Evolutionary conservation across 257 asterid genomes (phyloP), one percentile per base, ranked within the genome.

Genomic region (Primulina huaijiensis): DNA sequence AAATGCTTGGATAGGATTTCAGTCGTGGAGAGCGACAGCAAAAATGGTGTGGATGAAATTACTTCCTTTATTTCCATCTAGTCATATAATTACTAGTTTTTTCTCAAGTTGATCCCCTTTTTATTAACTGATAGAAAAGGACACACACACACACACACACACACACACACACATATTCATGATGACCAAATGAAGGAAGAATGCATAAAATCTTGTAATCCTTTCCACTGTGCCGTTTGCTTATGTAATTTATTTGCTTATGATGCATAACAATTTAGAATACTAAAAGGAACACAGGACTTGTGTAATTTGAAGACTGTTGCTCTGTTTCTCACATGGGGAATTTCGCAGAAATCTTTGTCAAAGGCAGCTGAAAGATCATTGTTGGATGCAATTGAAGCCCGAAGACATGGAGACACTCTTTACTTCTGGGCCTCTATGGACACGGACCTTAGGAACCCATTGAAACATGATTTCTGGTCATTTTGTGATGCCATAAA

Each of bases 1-100:
- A 57, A 57, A 57, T 57, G 61, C 61, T 57, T 94, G 99, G 99
- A 89, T 94, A 72, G 99, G 99, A 35, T 94, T 94, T 74, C 99
- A 91, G 34, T 94, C 99, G 34, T 94, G 99, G 98, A 85, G 99
- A 79, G 87, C 85, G 70, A 57, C 61, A 20, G 11, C 61, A 23
- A n/a, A 19, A 57, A 57, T 57, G 61, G 61, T 57, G 20, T 57
- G 61, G 61, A 57, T 57, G 55, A 14, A 17, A 14, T 43, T 43
- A 12, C n/a, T 43, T 43, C 4, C 55, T 43, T 14, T 12, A 43
- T 19, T n/a, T 43, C 2, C 55, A 43, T 43, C n/a, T 14, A 14
- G 55, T 14, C 55, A 14, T 43, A 40, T 11, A 40, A 40, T 40
- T 11, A 11, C 55, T 3, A 11, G 55, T 43, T 43, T 6, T 43